phyloP scores from a whole-genome alignment of 2,329 filamentous ascomycete species.

The Verticillium nonalfalfae region DNA sequence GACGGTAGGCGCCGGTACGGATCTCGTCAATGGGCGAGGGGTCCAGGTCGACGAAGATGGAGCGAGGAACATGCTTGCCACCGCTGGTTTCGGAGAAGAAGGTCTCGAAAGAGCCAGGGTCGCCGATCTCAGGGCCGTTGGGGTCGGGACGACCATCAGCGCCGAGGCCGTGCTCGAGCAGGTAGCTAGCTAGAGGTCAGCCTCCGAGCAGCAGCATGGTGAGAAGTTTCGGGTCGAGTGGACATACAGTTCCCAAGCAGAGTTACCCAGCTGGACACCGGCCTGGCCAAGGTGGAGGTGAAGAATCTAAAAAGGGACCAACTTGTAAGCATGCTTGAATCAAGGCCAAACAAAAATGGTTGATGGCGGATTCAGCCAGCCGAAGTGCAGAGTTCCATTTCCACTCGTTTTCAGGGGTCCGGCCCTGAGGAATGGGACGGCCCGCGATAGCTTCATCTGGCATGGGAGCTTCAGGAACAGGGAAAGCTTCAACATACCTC shows the following conservation, averaged over 20 bases:
- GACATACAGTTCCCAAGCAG: slow-evolving; percentile 69
- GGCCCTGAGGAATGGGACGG: background rate
- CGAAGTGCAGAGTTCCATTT: background rate
- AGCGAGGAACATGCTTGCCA: slow-evolving; percentile 67
- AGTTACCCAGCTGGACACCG: slow-evolving; percentile 69
- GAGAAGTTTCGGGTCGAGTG: background rate
- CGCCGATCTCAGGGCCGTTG: slow-evolving; percentile 50
- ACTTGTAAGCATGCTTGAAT: background rate
- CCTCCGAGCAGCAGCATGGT: background rate
- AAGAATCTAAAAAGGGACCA: slow-evolving; percentile 41
- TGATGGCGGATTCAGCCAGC: slow-evolving; percentile 3
- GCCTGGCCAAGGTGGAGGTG: slow-evolving; percentile 62
- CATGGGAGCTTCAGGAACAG: background rate
- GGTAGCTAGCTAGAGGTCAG: slow-evolving; percentile 44
- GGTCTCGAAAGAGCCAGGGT: slow-evolving; percentile 62
- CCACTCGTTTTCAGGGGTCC: background rate
- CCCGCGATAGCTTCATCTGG: background rate
- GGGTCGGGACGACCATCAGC: slow-evolving; percentile 59
- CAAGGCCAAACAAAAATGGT: background rate
- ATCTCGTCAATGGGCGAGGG: slow-evolving; percentile 70
- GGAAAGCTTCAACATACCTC: slow-evolving; percentile 35
- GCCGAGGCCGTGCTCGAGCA: slow-evolving; percentile 65
- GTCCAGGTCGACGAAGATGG: slow-evolving; percentile 68
- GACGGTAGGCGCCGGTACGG: slow-evolving; percentile 59
- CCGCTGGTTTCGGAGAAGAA: slow-evolving; percentile 69